phyloP scores from a whole-genome alignment of 208 protist species.

The Crithidia acanthocephali region DNA sequence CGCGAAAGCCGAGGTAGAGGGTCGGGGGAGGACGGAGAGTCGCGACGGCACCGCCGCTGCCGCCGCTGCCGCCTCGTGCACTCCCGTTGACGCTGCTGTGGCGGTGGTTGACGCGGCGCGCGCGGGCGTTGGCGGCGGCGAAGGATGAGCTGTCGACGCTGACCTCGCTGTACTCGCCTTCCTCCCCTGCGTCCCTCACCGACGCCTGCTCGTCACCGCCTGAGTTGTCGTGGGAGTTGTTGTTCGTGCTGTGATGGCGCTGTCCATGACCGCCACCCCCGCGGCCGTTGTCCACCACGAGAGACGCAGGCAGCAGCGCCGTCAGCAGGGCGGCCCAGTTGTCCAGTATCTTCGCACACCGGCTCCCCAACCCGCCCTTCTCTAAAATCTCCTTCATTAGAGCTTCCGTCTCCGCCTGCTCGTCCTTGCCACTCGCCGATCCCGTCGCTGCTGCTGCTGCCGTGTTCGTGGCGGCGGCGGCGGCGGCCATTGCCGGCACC shows the following conservation, averaged over 20 bases:
- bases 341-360: conserved; percentile 28
- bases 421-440: neutral
- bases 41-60: conserved; percentile 1
- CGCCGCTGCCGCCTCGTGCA: neutral
- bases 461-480: no score
- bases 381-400: neutral
- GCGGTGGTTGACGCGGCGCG: conserved; percentile 7
- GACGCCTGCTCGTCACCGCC: neutral
- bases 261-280: neutral
- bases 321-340: conserved; percentile 41
- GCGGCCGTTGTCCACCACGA: conserved; percentile 13
- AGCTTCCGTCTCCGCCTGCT: neutral
- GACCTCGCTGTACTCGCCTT: neutral
- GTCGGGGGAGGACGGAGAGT: conserved; percentile 41
- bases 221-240: neutral
- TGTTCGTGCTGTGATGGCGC: neutral
- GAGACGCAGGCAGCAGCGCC: conserved; percentile 28
- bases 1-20: conserved; percentile 71
- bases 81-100: neutral
- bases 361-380: conserved; percentile 5
- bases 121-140: neutral
- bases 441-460: neutral
- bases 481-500: neutral
- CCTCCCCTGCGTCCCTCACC: neutral
- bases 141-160: neutral